These are phyloP conservation scores for Candida mesenterica DNA, from an alignment of 1,139 yeast genomes.

Conservation along the genomic window DNA sequence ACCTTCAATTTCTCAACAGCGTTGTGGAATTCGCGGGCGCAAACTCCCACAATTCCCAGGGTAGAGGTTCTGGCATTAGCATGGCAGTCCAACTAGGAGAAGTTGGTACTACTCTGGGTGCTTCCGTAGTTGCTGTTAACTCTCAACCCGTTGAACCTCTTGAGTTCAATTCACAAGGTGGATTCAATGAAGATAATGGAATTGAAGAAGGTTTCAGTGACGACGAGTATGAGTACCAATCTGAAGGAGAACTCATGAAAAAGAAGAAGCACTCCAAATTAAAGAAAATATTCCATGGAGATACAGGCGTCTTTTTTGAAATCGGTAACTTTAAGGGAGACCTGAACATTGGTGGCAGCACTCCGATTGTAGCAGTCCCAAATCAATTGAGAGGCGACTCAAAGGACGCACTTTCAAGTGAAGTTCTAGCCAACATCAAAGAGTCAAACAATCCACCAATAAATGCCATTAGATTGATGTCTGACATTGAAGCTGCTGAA, in stretches of 20 bases:
- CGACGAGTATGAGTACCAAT: neutral
- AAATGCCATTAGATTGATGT: neutral
- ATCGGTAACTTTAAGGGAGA: constrained; percentile 6
- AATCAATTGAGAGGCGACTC: too few relatives aligned
- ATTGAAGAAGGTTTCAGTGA: constrained; percentile 3
- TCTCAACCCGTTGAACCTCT: neutral
- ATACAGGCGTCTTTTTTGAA: constrained; percentile 10
- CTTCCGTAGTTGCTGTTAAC: too few relatives aligned
- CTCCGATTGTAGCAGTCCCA: too few relatives aligned
- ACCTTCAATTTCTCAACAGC: constrained; percentile 7
- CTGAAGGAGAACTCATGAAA: neutral
- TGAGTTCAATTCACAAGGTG: too few relatives aligned
- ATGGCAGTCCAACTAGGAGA: too few relatives aligned
- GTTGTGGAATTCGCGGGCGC: constrained; percentile 9
- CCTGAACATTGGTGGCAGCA: too few relatives aligned
- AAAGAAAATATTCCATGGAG: constrained; percentile 9
- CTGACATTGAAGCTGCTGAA: neutral
- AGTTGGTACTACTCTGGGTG: too few relatives aligned
- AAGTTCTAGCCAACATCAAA: too few relatives aligned
- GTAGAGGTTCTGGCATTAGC: too few relatives aligned
- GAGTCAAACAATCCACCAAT: too few relatives aligned
- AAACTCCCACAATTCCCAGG: constrained; percentile 7
- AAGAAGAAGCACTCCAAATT: constrained; percentile 8
- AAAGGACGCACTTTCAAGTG: too few relatives aligned
- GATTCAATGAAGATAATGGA: constrained; percentile 1